These are phyloP conservation scores for Penicillium sp. DNA, from an alignment of 2,329 filamentous ascomycete genomes.

Conservation along the genomic window DNA sequence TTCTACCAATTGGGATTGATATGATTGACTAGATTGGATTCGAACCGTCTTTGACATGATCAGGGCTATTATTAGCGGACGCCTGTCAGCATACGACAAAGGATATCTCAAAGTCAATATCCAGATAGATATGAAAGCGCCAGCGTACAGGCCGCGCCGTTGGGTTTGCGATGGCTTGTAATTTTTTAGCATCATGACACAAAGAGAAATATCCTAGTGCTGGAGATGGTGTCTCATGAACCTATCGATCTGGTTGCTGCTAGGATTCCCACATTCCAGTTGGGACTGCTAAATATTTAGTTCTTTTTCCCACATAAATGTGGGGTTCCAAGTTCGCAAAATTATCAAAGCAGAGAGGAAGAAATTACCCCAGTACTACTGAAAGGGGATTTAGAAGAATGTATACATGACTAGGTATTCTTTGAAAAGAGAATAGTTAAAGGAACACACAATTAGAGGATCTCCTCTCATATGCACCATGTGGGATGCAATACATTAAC, in stretches of 20 bases:
- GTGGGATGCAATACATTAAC: background rate
- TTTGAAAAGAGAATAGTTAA: background rate
- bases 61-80: background rate
- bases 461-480: no score
- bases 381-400: background rate
- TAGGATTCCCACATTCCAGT: background rate
- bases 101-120: background rate
- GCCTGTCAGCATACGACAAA: background rate
- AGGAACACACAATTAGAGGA: background rate
- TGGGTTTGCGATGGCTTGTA: background rate
- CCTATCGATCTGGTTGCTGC: background rate
- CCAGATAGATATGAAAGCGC: background rate
- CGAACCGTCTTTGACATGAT: background rate
- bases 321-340: background rate
- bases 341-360: background rate
- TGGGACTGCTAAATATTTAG: background rate
- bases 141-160: background rate
- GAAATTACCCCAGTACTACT: no score
- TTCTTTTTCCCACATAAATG: background rate
- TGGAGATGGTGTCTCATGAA: background rate
- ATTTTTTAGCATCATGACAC: background rate
- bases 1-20: background rate
- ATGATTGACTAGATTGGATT: background rate
- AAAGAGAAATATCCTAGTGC: background rate
- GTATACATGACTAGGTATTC: background rate